Percentiles rank a stretch among this genome's conserved stretches.
Evolutionary conservation across 768 basidiomycete genomes (phyloP).

Genomic region (Amanita inopinata): DNA sequence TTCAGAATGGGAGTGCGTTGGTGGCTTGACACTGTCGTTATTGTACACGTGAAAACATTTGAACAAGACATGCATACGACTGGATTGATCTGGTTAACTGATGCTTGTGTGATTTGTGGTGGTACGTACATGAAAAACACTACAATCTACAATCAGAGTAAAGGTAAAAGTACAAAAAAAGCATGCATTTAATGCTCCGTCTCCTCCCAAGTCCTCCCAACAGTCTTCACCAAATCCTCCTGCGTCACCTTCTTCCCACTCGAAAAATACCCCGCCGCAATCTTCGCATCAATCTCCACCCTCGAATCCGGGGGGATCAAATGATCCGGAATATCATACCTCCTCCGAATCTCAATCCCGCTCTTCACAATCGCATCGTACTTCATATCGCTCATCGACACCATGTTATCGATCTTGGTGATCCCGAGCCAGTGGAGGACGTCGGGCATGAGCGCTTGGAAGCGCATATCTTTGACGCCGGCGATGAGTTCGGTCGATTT

Average conservation of each 20-base stretch:
- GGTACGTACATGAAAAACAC: background rate
- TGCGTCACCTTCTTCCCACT: constrained; percentile 68
- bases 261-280: constrained; percentile 88
- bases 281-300: constrained; percentile 96
- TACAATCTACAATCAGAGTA: background rate
- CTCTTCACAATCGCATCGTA: constrained; percentile 88
- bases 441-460: constrained; percentile 92
- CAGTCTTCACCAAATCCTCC: constrained; percentile 76
- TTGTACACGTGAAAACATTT: too few relatives aligned
- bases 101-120: too few relatives aligned
- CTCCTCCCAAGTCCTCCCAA: constrained; percentile 87
- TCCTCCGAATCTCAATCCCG: constrained; percentile 70
- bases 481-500: constrained; percentile 88
- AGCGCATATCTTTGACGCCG: constrained; percentile 94
- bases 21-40: too few relatives aligned
- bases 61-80: too few relatives aligned
- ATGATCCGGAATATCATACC: constrained; percentile 87
- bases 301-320: constrained; percentile 84
- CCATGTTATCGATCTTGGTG: constrained; percentile 81
- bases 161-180: background rate
- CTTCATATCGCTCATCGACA: constrained; percentile 93
- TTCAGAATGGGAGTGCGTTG: too few relatives aligned
- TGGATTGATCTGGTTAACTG: too few relatives aligned
- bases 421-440: constrained; percentile 94
- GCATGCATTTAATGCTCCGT: constrained; percentile 52